phyloP scores from a whole-genome alignment of 345 rosid species.

The Carallia brachiata region DNA sequence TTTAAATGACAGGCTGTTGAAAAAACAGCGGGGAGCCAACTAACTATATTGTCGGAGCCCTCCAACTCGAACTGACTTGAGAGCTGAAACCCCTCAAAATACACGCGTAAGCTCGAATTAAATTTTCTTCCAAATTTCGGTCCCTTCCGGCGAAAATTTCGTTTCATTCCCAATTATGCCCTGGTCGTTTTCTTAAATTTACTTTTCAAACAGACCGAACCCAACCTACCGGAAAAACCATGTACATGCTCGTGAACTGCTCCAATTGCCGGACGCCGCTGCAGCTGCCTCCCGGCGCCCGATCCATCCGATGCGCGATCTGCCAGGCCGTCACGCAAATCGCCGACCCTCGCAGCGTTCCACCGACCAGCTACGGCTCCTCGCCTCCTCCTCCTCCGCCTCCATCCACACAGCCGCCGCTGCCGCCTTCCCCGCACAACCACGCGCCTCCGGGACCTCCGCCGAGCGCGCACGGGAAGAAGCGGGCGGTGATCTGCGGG shows the following conservation, averaged over 20 bases:
- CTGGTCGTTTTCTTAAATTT: not conserved
- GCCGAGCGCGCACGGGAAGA: slow-evolving; percentile 64
- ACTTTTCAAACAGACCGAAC: not conserved
- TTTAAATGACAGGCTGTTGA: too few relatives aligned
- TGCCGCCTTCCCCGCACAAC: slow-evolving; percentile 43
- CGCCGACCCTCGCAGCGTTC: slow-evolving; percentile 64
- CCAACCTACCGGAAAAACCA: not conserved
- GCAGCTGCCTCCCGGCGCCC: slow-evolving; percentile 75
- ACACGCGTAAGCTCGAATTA: too few relatives aligned
- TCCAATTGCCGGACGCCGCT: slow-evolving; percentile 71
- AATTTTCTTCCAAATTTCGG: too few relatives aligned
- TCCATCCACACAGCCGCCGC: slow-evolving; percentile 20
- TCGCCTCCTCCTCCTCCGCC: slow-evolving; percentile 3
- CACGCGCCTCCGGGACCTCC: slow-evolving; percentile 57
- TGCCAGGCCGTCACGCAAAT: slow-evolving; percentile 69
- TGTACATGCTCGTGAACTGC: slow-evolving; percentile 65
- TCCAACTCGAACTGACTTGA: too few relatives aligned
- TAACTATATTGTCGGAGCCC: too few relatives aligned
- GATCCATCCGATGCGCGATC: slow-evolving; percentile 75
- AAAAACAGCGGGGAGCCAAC: too few relatives aligned
- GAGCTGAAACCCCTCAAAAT: too few relatives aligned
- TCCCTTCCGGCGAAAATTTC: too few relatives aligned
- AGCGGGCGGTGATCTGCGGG: slow-evolving; percentile 81
- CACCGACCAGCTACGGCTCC: slow-evolving; percentile 33
- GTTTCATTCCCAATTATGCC: not conserved